Conservation (phyloP, 176 grass and related monocot species). For the Aegilops sharonensis region DNA sequence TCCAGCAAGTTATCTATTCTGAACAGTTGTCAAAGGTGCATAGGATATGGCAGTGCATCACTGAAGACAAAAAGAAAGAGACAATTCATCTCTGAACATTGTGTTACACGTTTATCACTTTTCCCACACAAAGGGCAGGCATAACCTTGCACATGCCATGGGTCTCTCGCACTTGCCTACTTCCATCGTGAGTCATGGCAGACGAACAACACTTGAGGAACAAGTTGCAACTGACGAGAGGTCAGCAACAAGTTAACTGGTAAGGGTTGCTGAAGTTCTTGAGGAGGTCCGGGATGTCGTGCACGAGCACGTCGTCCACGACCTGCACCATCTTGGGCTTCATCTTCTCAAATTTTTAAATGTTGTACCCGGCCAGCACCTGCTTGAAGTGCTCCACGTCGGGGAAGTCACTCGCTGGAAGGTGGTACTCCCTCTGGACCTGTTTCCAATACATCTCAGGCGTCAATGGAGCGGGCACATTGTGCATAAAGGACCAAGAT, state of each 20-base stretch:
- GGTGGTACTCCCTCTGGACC: conserved; percentile 84
- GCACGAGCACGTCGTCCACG: conserved; percentile 84
- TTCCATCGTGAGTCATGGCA: neutral
- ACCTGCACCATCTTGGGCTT: conserved; percentile 90
- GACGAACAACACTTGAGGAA: neutral
- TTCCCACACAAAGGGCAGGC: neutral
- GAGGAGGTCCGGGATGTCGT: conserved; percentile 81
- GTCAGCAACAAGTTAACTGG: conserved; percentile 39
- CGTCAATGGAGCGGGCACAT: neutral
- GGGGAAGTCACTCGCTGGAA: conserved; percentile 81
- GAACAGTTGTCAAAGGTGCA: neutral
- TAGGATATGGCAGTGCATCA: neutral
- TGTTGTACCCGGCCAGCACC: conserved; percentile 73
- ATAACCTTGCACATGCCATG: neutral
- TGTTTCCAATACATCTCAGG: conserved; percentile 28
- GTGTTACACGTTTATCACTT: neutral
- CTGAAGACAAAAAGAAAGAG: neutral
- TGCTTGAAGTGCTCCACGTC: conserved; percentile 85
- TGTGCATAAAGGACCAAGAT: neutral
- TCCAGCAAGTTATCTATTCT: neutral
- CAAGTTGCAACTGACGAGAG: conserved; percentile 17
- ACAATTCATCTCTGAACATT: neutral
- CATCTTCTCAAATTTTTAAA: conserved; percentile 95
- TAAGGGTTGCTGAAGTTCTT: conserved; percentile 90
- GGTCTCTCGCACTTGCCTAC: neutral